Evolutionary conservation across 495 filamentous ascomycete genomes (phyloP).

Genomic region (Penicillium samsonianum): DNA sequence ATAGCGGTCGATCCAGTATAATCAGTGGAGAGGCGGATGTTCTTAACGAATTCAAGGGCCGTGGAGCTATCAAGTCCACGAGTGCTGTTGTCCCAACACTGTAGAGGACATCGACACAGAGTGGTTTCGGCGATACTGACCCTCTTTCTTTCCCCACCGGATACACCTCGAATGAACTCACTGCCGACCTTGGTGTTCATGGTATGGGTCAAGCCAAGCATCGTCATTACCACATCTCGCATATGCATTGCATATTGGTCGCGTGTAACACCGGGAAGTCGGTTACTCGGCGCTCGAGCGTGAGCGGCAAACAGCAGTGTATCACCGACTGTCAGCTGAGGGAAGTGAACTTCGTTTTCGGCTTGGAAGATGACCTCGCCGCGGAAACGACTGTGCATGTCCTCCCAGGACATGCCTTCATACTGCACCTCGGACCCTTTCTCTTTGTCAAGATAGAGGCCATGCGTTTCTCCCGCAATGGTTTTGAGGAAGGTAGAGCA

Average conservation of each 20-base stretch:
- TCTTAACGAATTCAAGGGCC: constrained; percentile 77
- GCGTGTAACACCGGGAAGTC: constrained; percentile 59
- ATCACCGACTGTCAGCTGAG: constrained; percentile 76
- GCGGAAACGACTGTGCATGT: constrained; percentile 67
- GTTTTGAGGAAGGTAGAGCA: constrained; percentile 81
- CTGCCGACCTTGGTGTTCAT: constrained; percentile 78
- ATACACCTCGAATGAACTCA: constrained; percentile 76
- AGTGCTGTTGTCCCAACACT: constrained; percentile 82
- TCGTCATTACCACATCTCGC: constrained; percentile 76
- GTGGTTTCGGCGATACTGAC: constrained; percentile 76
- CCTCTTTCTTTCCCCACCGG: constrained; percentile 80
- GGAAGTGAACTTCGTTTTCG: constrained; percentile 80
- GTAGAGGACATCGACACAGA: constrained; percentile 64
- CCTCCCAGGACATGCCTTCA: constrained; percentile 55
- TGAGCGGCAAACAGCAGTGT: constrained; percentile 77
- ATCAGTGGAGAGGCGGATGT: constrained; percentile 64
- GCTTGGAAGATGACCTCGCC: constrained; percentile 82
- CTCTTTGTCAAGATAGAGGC: constrained; percentile 59
- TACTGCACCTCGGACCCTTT: constrained; percentile 70
- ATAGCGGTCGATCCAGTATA: constrained; percentile 63
- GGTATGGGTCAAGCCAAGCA: constrained; percentile 75
- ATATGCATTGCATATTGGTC: constrained; percentile 63
- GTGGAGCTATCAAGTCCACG: constrained; percentile 79
- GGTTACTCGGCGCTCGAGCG: constrained; percentile 63
- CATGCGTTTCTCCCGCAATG: constrained; percentile 74